Evolutionary conservation across 2,329 filamentous ascomycete genomes (phyloP).

Genomic region (Cladosporium halotolerans): DNA sequence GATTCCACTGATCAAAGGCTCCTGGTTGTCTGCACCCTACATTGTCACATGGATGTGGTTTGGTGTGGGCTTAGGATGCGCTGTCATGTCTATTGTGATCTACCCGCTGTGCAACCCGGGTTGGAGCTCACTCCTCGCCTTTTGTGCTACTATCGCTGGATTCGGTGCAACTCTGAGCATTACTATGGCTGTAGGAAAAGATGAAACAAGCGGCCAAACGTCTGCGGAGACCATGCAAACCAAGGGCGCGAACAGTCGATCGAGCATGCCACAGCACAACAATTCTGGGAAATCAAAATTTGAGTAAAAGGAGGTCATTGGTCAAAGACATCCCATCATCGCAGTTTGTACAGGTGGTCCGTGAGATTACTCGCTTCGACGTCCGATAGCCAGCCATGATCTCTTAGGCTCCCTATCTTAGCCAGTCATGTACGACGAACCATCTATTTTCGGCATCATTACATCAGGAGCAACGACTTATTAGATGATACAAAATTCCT

Average conservation of each 20-base stretch:
- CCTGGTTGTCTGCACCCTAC: neutral
- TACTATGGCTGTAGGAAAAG: neutral
- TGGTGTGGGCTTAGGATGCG: neutral
- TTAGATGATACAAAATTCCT: no score
- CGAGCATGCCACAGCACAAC: neutral
- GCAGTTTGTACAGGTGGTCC: no score
- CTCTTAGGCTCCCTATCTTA: no score
- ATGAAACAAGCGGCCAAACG: neutral
- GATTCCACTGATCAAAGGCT: neutral
- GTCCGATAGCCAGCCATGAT: no score
- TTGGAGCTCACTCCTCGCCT: neutral
- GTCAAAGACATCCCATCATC: no score
- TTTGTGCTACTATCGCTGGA: conserved; percentile 3
- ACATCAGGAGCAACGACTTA: no score
- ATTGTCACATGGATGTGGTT: neutral
- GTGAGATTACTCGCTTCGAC: no score
- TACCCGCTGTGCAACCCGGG: neutral
- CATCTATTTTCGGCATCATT: no score
- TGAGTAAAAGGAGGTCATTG: no score
- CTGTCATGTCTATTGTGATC: neutral
- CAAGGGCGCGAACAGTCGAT: neutral
- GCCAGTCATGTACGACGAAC: no score
- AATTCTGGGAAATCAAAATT: no score
- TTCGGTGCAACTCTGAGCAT: conserved; percentile 5
- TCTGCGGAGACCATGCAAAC: neutral